phyloP scores from a whole-genome alignment of 768 basidiomycete genomes.

The Calvatia gigantea region DNA sequence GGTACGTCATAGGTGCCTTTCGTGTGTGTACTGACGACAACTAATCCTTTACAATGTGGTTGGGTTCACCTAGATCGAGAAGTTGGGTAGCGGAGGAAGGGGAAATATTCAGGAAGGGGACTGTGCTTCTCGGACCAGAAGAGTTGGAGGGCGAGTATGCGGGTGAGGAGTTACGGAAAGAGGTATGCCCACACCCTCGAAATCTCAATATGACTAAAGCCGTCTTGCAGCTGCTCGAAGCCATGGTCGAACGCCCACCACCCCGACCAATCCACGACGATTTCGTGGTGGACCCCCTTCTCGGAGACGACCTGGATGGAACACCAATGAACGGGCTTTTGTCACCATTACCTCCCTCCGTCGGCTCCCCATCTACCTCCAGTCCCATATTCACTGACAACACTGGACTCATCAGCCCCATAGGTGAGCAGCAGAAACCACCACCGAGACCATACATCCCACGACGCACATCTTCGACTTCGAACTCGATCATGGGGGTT shows the following conservation, averaged over 20 bases:
- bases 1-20: constrained; percentile 38
- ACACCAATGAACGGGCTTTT: constrained; percentile 11
- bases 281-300: constrained; percentile 39
- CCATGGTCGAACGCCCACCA: constrained; percentile 83
- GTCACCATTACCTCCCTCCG: constrained; percentile 24
- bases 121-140: constrained; percentile 71
- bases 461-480: constrained; percentile 49
- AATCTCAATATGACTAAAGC: not conserved
- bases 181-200: constrained; percentile 41
- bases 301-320: constrained; percentile 16
- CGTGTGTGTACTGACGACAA: not conserved
- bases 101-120: constrained; percentile 92
- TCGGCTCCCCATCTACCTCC: constrained; percentile 13
- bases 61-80: constrained; percentile 62
- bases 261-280: constrained; percentile 69
- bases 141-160: constrained; percentile 90
- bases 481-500: constrained; percentile 33
- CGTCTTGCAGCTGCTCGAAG: constrained; percentile 63
- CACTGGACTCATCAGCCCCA: constrained; percentile 4
- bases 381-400: constrained; percentile 3
- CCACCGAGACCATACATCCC: constrained; percentile 59
- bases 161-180: constrained; percentile 83
- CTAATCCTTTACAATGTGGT: not conserved
- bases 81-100: constrained; percentile 93
- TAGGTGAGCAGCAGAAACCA: constrained; percentile 30